A percentile compares a stretch with the other conserved stretches of the same genome.
These are phyloP conservation scores for Cercospora beticola DNA, from an alignment of 2,329 filamentous ascomycete species.

Conservation along the genomic window DNA sequence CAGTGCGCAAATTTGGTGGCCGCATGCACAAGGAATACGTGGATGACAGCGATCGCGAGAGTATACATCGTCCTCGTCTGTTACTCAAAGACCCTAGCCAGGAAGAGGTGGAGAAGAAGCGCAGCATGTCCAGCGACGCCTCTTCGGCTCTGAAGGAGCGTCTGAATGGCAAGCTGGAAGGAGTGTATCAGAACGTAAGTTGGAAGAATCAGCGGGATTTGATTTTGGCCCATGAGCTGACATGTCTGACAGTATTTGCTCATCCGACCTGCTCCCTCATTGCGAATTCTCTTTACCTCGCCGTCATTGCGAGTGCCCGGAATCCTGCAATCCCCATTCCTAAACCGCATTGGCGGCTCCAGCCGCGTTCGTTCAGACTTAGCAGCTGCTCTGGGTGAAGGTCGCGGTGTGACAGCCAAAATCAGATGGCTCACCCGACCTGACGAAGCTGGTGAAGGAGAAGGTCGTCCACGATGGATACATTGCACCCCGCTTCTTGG, in stretches of 20 bases:
- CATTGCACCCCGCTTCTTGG: conserved; percentile 73
- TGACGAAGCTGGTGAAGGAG: conserved; percentile 43
- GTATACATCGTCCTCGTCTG: conserved; percentile 44
- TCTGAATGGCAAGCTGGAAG: conserved; percentile 47
- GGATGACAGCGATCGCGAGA: conserved; percentile 50
- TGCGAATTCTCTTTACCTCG: conserved; percentile 52
- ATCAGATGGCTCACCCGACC: conserved; percentile 64
- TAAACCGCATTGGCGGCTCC: conserved; percentile 52
- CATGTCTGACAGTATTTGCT: conserved; percentile 45
- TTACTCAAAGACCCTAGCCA: conserved; percentile 51
- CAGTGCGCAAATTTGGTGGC: conserved; percentile 63
- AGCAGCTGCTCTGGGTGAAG: conserved; percentile 62
- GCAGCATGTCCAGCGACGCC: conserved; percentile 15
- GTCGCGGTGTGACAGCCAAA: conserved; percentile 71
- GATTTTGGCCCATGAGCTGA: conserved; percentile 1
- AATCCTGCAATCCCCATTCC: conserved; percentile 51
- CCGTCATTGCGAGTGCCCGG: conserved; percentile 52
- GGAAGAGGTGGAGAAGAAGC: conserved; percentile 29
- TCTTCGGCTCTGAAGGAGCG: conserved; percentile 25
- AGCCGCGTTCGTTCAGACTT: conserved; percentile 55
- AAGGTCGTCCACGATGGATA: conserved; percentile 69
- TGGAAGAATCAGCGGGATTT: not conserved
- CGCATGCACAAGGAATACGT: conserved; percentile 59
- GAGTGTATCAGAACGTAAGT: conserved; percentile 60
- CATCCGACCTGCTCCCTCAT: conserved; percentile 48